phyloP scores from a whole-genome alignment of 306 rosid genomes.

The Medicago truncatula region MtrunA17r5.0-ANR NC_053049.1:41052001-41052500 shows the following conservation, averaged over 20 bases:
- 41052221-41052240: slow-evolving; percentile 39
- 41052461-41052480: too few species aligned
- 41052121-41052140: too few species aligned
- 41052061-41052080: too few species aligned
- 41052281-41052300: slow-evolving; percentile 19
- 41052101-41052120: too few species aligned
- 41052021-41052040: too few species aligned
- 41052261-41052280: slow-evolving; percentile 20
- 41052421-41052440: neutral
- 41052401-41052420: neutral
- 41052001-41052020: too few species aligned
- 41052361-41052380: slow-evolving; percentile 2
- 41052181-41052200: too few species aligned
- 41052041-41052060: too few species aligned
- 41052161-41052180: too few species aligned
- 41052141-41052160: too few species aligned
- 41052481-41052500: too few species aligned
- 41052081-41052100: too few species aligned
- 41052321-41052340: neutral
- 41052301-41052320: slow-evolving; percentile 9
- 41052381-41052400: neutral
- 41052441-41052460: neutral
- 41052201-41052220: neutral
- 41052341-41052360: slow-evolving; percentile 10
- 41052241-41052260: slow-evolving; percentile 36